phyloP scores from a whole-genome alignment of 2,329 filamentous ascomycete species.

The Xylariomycetidae sp. region DNA sequence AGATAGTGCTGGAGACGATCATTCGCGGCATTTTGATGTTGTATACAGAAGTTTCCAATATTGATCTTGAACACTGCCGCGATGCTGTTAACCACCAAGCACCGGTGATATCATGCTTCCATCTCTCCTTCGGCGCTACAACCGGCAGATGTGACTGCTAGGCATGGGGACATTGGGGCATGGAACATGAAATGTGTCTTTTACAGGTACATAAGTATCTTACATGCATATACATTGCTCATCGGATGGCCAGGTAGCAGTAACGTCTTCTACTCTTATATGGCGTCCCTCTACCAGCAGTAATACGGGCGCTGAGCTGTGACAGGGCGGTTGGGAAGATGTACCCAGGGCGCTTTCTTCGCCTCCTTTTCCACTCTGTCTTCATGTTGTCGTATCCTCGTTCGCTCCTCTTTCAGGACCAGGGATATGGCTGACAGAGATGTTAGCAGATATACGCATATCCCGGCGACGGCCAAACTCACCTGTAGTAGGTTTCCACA shows the following conservation, averaged over 20 bases:
- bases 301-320: conserved; percentile 85
- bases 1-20: no score
- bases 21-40: no score
- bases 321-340: conserved; percentile 80
- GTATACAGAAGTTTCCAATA: no score
- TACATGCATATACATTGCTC: no score
- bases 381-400: conserved; percentile 72
- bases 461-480: conserved; percentile 34
- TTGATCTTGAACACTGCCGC: no score
- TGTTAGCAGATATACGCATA: conserved; percentile 13
- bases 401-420: conserved; percentile 89
- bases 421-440: conserved; percentile 61
- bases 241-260: not conserved
- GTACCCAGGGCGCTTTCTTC: conserved; percentile 77
- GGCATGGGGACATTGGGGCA: no score
- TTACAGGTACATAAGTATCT: no score
- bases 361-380: conserved; percentile 73
- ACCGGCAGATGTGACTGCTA: no score
- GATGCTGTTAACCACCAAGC: no score
- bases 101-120: no score
- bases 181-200: no score
- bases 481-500: conserved; percentile 73
- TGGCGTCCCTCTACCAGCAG: conserved; percentile 73
- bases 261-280: not conserved
- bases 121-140: no score